Conservation (phyloP, 331 rosid genomes). For the Stylosanthes scabra region DNA sequence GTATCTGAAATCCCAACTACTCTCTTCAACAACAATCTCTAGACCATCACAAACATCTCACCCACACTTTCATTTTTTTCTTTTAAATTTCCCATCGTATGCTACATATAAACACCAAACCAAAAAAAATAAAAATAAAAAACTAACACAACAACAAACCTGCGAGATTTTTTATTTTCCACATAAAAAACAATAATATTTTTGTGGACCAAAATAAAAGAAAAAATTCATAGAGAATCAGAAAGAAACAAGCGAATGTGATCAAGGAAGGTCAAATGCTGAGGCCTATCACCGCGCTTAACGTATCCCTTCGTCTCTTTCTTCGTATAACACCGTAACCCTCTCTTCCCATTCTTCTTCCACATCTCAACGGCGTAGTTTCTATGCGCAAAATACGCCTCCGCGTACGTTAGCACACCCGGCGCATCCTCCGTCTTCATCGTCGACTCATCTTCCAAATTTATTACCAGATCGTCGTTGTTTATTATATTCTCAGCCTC, state of each 20-base stretch:
- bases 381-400: constrained; percentile 75
- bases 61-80: background rate
- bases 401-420: constrained; percentile 38
- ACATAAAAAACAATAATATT: background rate
- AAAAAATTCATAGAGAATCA: constrained; percentile 2
- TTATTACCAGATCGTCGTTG: too few species aligned
- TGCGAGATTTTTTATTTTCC: background rate
- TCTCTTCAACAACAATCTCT: background rate
- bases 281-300: constrained; percentile 84
- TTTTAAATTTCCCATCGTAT: background rate
- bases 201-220: background rate
- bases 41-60: too few species aligned
- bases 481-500: background rate
- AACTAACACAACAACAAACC: background rate
- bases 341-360: constrained; percentile 61
- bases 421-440: background rate
- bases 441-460: accelerated
- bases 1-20: background rate
- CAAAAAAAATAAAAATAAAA: too few species aligned
- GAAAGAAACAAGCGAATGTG: constrained; percentile 60
- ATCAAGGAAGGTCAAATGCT: constrained; percentile 69
- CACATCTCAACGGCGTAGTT: constrained; percentile 72
- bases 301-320: constrained; percentile 73
- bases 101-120: background rate
- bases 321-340: constrained; percentile 56